A percentile compares a stretch with the other conserved stretches of the same genome.
These are phyloP conservation scores for Epichloe uncinata DNA, from an alignment of 2,329 filamentous ascomycete genomes.

Conservation along the genomic window DNA sequence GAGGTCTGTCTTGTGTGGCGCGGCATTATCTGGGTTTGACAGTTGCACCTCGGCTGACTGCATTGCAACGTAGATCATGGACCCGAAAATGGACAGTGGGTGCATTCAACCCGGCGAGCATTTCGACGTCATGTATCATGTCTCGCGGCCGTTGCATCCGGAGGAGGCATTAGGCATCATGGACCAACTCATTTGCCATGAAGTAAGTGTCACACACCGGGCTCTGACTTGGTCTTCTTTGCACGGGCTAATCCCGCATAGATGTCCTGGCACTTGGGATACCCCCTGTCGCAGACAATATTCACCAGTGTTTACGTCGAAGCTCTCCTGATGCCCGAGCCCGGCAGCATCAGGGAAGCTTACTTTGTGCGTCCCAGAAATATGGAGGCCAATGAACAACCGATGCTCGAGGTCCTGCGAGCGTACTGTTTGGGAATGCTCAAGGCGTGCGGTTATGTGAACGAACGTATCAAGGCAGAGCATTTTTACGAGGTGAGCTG, in stretches of 20 bases:
- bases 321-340: slow-evolving; percentile 59
- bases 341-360: slow-evolving; percentile 49
- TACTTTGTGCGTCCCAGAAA: slow-evolving; percentile 38
- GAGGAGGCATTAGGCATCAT: slow-evolving; percentile 85
- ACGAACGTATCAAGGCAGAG: slow-evolving; percentile 63
- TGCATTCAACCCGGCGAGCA: slow-evolving; percentile 64
- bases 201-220: slow-evolving; percentile 39
- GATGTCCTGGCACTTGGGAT: slow-evolving; percentile 97
- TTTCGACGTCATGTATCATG: slow-evolving; percentile 74
- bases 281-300: slow-evolving; percentile 85
- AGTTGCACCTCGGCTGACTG: background rate
- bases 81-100: slow-evolving; percentile 97
- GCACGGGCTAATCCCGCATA: slow-evolving; percentile 21
- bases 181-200: slow-evolving; percentile 79
- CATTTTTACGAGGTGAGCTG: slow-evolving; percentile 70
- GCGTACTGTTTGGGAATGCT: slow-evolving; percentile 78
- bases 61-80: slow-evolving; percentile 66
- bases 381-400: slow-evolving; percentile 20
- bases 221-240: background rate
- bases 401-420: slow-evolving; percentile 53
- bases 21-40: background rate
- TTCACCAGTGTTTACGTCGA: slow-evolving; percentile 91
- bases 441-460: slow-evolving; percentile 70
- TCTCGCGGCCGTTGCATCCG: slow-evolving; percentile 51
- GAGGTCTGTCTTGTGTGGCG: slow-evolving; percentile 37